Base-by-base conservation (phyloP, 495 filamentous ascomycete genomes). In the Filosporella fistucella region DNA sequence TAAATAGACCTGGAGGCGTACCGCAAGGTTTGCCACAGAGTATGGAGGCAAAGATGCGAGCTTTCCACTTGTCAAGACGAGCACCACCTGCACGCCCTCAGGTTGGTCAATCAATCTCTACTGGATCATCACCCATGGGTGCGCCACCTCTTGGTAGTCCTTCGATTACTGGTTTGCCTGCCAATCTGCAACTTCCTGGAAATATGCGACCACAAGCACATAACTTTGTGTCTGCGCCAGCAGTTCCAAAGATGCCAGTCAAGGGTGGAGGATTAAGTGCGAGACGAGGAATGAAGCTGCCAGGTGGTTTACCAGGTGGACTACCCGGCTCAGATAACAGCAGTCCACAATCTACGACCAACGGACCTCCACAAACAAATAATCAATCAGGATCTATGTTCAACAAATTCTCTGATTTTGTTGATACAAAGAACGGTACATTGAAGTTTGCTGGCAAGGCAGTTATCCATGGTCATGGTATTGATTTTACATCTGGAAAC, bases 361-460 rank as follows among this genome's bases (percentile, higher is more conserved):
- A 57, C 29, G 45, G 47, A 13, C 22, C 39, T 43, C 54, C 51
- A 0, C 22, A 38, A 52, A 54, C 46, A 44, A 48, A 47, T 22
- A 61, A 60, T 2, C 26, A 51, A 12, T 21, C 46, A 33, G 81
- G 82, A 42, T 85, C 85, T 2, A 77, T 86, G 38, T 83, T 99
- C 61, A 89, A 83, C 65, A 91, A 95, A 63, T 97, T 95, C 66
- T 82, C 90, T 9, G 80, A 96, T 44, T 91, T 85, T 54, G 87
- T 99, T 50, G 88, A 99, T 59, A 84, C 88, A 1, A 86, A 96
- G 61, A 84, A 88, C 20, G 93, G 93, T 13, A 94, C 85, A 21
- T 67, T 99, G 47, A 91, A 83, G 16, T 99, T 99, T 64, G 89
- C 89, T 52, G 90, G 89, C 49, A 96, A 96, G 51, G 93, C 93